Base-by-base conservation (phyloP, 2,329 filamentous ascomycete genomes). In the Nothopassalora personata region DNA sequence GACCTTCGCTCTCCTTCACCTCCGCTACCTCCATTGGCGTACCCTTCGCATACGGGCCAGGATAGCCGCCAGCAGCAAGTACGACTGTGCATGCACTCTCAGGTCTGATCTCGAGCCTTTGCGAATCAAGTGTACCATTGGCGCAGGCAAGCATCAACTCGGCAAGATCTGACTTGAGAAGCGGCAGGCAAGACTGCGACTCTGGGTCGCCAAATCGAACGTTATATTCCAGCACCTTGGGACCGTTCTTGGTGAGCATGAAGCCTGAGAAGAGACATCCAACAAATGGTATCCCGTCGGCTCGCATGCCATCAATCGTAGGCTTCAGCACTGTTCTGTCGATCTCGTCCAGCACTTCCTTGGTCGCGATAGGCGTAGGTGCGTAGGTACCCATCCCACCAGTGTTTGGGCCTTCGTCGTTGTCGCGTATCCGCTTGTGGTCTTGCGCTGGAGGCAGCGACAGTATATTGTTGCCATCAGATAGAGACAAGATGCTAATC, bases 311-410 rank as follows among this genome's bases (percentile, higher is more conserved):
- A 60, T 90, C 84, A 61, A 97, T 85, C 2, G 92, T 97, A 6
- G 93, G 92, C 73, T 91, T 85, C n/a, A 97, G 83, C 56, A 97
- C 88, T 34, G 88, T 89, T 57, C 81, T 81, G 71, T 97, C 88
- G 61, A 99, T 86, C 61, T 86, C 81, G 18, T 87, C 87, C 18
- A 94, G 82, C n/a, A 96, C 80, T 61, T 87, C 84, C 54, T 68
- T 66, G 0, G 75, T 77, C 15, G 79, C 78, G 28, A 73, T 66
- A 1, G 68, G 72, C 10, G 79, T 88, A 1, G 92, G 95, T 15
- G 92, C 91, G 75, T 97, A 97, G 72, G 91, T 96, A 54, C 94
- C 94, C 94, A 97, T 97, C 45, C 94, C 94, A 60, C 93, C 94
- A 1, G 94, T 97, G 77, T 97, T 97, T 39, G 91, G 90, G 1